These are phyloP conservation scores for Lipomyces kockii DNA, from an alignment of 805 yeast genomes.

Conservation along the genomic window DNA sequence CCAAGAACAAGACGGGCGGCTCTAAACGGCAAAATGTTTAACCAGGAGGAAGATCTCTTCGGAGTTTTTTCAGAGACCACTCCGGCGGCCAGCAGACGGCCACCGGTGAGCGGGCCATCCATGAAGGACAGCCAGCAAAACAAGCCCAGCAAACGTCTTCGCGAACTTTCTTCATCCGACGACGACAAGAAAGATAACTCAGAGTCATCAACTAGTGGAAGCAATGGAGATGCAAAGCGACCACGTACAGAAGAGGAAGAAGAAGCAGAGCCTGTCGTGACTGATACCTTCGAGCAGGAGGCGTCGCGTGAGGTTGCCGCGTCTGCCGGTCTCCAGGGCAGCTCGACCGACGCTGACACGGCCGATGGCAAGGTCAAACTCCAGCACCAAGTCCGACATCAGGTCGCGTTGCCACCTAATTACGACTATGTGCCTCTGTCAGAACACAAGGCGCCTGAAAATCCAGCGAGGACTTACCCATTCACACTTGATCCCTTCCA, in stretches of 20 bases:
- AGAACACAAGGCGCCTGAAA: slow-evolving; percentile 74
- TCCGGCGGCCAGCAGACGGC: slow-evolving; percentile 17
- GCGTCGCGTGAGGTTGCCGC: slow-evolving; percentile 88
- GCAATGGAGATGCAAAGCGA: slow-evolving; percentile 9
- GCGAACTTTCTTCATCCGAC: too few species aligned
- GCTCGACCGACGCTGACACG: slow-evolving; percentile 46
- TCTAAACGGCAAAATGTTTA: not conserved
- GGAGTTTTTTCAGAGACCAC: slow-evolving; percentile 43
- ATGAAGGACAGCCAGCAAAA: not conserved
- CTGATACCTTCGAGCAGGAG: slow-evolving; percentile 85
- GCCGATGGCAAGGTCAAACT: slow-evolving; percentile 64
- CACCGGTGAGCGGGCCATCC: not conserved
- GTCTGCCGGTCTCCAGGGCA: slow-evolving; percentile 67
- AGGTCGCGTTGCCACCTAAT: slow-evolving; percentile 93
- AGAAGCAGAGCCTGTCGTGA: slow-evolving; percentile 63
- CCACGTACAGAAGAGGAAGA: slow-evolving; percentile 4
- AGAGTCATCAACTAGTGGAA: not conserved
- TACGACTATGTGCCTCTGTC: slow-evolving; percentile 87
- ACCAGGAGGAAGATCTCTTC: slow-evolving; percentile 41
- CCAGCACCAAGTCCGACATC: slow-evolving; percentile 95
- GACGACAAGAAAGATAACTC: slow-evolving; percentile 21
- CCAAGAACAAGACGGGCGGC: not conserved
- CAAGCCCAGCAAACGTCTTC: not conserved
- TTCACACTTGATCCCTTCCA: slow-evolving; percentile 96
- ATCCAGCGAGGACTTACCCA: slow-evolving; percentile 87